These are phyloP conservation scores for Lyophyllum atratum DNA, from an alignment of 768 basidiomycete species.

Conservation along the genomic window DNA sequence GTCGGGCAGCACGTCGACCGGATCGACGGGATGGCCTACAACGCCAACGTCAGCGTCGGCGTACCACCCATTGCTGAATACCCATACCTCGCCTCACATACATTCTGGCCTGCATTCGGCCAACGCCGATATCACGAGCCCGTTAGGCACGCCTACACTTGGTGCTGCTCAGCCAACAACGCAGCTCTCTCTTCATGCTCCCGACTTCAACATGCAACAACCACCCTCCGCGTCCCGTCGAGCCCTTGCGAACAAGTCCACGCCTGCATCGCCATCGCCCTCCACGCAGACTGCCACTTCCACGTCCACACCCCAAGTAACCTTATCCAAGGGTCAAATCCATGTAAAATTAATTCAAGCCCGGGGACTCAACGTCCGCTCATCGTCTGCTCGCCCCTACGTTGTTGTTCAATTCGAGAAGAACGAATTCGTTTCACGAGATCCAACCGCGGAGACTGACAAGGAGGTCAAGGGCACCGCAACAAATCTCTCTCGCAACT, in stretches of 20 bases:
- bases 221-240: constrained; percentile 47
- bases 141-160: constrained; percentile 41
- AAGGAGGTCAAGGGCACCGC: constrained; percentile 88
- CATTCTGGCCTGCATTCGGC: constrained; percentile 39
- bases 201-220: constrained; percentile 79
- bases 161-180: constrained; percentile 56
- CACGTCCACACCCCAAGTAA: constrained; percentile 29
- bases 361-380: constrained; percentile 74
- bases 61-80: constrained; percentile 39
- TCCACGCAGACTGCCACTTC: constrained; percentile 33
- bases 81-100: constrained; percentile 25
- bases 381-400: constrained; percentile 73
- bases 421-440: constrained; percentile 94
- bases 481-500: constrained; percentile 48
- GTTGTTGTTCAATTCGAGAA: constrained; percentile 98
- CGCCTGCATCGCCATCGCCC: constrained; percentile 37
- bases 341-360: constrained; percentile 96
- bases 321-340: constrained; percentile 68
- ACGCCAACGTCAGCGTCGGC: constrained; percentile 29
- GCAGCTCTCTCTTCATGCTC: constrained; percentile 80
- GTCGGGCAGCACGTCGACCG: neutral
- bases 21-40: constrained; percentile 18
- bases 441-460: constrained; percentile 82
- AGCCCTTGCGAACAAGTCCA: constrained; percentile 21
- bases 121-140: constrained; percentile 41